phyloP scores from a whole-genome alignment of 176 grass and related monocot genomes.

The Carex parvula region DNA sequence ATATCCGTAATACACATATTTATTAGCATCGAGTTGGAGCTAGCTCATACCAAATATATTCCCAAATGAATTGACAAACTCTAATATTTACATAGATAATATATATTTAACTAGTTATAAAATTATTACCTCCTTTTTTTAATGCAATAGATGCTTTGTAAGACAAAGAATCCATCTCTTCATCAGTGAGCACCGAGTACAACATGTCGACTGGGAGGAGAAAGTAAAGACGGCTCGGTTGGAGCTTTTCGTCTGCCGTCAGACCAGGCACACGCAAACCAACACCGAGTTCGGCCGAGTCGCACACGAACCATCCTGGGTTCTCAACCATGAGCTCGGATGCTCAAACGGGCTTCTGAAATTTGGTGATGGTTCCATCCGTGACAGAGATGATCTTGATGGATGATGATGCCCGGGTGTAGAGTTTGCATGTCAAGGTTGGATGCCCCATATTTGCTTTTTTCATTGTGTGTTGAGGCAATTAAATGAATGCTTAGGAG shows the following conservation, averaged over 20 bases:
- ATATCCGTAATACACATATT: not conserved
- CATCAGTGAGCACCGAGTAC: slow-evolving; percentile 93
- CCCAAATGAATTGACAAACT: not conserved
- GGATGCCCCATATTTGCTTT: slow-evolving; percentile 1
- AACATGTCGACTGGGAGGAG: slow-evolving; percentile 92
- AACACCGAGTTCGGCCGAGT: slow-evolving; percentile 39
- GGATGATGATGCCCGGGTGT: not conserved
- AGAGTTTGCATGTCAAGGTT: slow-evolving; percentile 25
- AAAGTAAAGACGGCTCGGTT: slow-evolving; percentile 58
- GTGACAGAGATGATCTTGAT: slow-evolving; percentile 51
- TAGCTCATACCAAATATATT: not conserved
- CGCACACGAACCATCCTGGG: slow-evolving; percentile 79
- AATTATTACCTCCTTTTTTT: slow-evolving; percentile 25
- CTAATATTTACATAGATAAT: not conserved
- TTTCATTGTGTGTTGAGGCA: not conserved
- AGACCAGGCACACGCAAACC: slow-evolving; percentile 67
- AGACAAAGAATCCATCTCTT: slow-evolving; percentile 68
- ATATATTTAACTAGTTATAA: not conserved
- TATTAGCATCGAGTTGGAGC: not conserved
- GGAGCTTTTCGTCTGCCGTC: slow-evolving; percentile 49
- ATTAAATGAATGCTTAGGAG: not conserved
- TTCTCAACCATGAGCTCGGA: slow-evolving; percentile 59
- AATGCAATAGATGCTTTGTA: slow-evolving; percentile 33
- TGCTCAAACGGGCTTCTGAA: slow-evolving; percentile 36
- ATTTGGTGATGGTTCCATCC: slow-evolving; percentile 46